These are phyloP conservation scores for Lactuca saligna DNA, from an alignment of 129 eudicot species.

Conservation along the genomic window DNA sequence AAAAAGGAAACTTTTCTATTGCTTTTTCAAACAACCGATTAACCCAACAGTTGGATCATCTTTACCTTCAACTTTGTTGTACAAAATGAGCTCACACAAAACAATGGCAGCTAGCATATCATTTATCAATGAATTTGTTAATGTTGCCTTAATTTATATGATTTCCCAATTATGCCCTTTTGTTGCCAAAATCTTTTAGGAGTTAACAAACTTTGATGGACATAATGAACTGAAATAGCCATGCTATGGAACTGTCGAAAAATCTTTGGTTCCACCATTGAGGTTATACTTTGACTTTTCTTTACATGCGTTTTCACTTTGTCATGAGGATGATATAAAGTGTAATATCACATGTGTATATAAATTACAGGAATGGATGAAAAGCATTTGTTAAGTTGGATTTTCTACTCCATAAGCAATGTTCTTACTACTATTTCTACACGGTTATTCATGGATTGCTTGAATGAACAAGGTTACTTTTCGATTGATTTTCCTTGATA, in stretches of 20 bases:
- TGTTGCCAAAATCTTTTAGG: conserved; percentile 80
- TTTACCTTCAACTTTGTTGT: conserved; percentile 61
- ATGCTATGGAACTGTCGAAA: conserved; percentile 94
- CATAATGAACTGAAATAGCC: conserved; percentile 66
- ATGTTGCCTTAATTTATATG: conserved; percentile 7
- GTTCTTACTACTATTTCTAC: conserved; percentile 81
- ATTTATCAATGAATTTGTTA: background rate
- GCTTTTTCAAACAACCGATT: too few species aligned
- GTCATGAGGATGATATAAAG: background rate
- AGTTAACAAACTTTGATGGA: conserved; percentile 87
- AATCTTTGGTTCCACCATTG: conserved; percentile 53
- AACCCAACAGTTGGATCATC: conserved; percentile 53
- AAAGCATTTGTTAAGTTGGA: conserved; percentile 82
- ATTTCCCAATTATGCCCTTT: conserved; percentile 11
- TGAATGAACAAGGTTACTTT: conserved; percentile 83
- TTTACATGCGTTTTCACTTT: background rate
- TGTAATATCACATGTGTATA: conserved; percentile 13
- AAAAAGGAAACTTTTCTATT: too few species aligned
- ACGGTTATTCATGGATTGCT: conserved; percentile 82
- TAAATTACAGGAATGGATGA: conserved; percentile 77
- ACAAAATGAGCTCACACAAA: conserved; percentile 65
- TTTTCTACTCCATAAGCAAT: conserved; percentile 83
- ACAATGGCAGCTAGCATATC: conserved; percentile 63
- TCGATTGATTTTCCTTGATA: background rate
- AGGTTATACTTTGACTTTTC: conserved; percentile 40